These are phyloP conservation scores for Hypoxylon sp. DNA, from an alignment of 2,329 filamentous ascomycete genomes.

Conservation along the genomic window DNA sequence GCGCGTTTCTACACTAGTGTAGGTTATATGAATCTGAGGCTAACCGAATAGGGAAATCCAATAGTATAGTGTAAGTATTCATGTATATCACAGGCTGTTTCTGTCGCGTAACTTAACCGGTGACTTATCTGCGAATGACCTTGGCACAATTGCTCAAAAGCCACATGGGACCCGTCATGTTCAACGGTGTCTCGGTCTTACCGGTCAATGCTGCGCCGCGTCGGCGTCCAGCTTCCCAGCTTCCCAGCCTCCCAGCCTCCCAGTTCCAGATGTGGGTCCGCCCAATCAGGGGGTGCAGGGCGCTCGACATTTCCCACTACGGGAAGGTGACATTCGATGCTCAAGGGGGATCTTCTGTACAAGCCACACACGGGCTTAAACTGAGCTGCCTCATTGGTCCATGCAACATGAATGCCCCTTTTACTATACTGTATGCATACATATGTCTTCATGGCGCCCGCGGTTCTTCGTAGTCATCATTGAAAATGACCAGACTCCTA, in stretches of 20 bases:
- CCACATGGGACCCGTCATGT: conserved; percentile 9
- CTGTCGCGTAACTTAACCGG: not conserved
- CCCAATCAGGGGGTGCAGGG: conserved; percentile 1
- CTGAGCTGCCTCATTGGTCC: conserved; percentile 22
- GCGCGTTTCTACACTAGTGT: too few species aligned
- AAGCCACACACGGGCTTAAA: conserved; percentile 20
- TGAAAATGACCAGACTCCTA: not conserved
- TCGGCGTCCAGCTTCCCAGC: conserved; percentile 13
- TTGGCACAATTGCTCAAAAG: conserved; percentile 3
- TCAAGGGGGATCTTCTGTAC: not conserved
- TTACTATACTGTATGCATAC: too few species aligned
- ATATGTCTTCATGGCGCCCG: not conserved
- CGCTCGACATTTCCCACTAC: conserved; percentile 18
- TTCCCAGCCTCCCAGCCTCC: too few species aligned
- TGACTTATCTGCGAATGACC: not conserved
- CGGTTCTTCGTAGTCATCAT: not conserved
- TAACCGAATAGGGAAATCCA: not conserved
- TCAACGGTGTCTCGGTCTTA: conserved; percentile 10
- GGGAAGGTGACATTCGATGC: conserved; percentile 23
- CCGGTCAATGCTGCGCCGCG: conserved; percentile 7
- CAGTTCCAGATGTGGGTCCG: conserved; percentile 17
- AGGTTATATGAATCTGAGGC: not conserved
- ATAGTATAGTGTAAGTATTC: too few species aligned
- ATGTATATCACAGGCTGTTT: conserved; percentile 1
- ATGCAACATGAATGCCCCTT: not conserved